Evolutionary conservation across 768 basidiomycete species (phyloP), one percentile per base, ranked within the genome.

Genomic region (Auriscalpium vulgare): DNA sequence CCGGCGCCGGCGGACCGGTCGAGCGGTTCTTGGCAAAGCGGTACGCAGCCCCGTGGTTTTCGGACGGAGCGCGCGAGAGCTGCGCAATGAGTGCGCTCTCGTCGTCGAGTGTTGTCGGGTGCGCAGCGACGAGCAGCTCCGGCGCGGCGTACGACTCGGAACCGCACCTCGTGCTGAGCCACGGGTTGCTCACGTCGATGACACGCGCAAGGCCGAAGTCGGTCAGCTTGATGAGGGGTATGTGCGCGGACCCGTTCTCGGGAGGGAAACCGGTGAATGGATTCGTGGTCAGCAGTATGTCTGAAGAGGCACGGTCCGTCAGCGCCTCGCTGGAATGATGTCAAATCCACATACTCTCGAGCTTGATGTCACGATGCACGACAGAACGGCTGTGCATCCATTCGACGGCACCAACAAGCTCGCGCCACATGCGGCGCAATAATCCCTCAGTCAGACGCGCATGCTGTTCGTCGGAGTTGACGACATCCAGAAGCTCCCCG

Each of bases 121-220:
- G 29, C 29, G 29, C 29, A 43, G 61, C 61, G 63, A 83, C 80
- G 29, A 88, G 79, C 17, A 89, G 74, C 66, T 89, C 87, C 0
- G 87, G 87, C 8, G 91, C 90, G 7, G 91, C 90, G 69, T 94
- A 94, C 0, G 86, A 87, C 67, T 95, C 91, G 34, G 84, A 87
- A 7, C 92, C 91, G 68, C 92, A 95, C 1, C 91, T 80, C 10
- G 91, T 94, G 16, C 78, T 76, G 10, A 94, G 74, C 14, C 83
- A 71, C 1, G 85, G 86, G 1, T 73, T 63, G 5, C 77, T 70
- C 13, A 84, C 77, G 62, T 88, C 81, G 61, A 93, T 83, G 69
- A 91, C 91, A 29, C 91, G 78, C 14, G 90, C 84, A n/a, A 95
- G 80, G 8, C 92, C 91, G 65, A 94, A 95, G 67, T 95, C 92